Base-by-base conservation (phyloP, 441 rosid species). In the Populus hybrid region DNA sequence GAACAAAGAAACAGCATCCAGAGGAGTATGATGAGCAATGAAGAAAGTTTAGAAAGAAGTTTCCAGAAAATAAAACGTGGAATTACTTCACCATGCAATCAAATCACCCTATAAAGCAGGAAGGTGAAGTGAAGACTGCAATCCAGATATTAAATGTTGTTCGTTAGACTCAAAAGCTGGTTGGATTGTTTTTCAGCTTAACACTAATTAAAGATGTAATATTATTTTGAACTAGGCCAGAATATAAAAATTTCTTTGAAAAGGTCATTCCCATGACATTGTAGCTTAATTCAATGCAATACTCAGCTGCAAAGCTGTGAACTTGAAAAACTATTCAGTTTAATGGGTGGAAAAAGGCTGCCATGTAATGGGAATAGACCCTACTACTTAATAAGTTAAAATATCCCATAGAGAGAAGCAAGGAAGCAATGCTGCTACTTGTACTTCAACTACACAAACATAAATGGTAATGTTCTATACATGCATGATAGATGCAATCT, bases 371-470 rank as follows among this genome's bases (percentile, higher is more conserved):
- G 18, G 57, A 46, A 12, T 46, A 46, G 57, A 46, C 57, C 53
- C 53, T 3, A 2, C 16, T 46, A 46, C 6, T 46, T 71, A 35
- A 6, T 23, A 50, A 30, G 78, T 26, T 34, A 23, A 32, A 46
- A 68, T 19, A 23, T 57, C 9, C 23, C 2, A 68, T 8, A 30
- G 53, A 73, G 30, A 12, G 67, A 6, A 68, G 57, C 8, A 34
- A 18, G 34, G 67, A 6, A 76, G 73, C 21, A 53, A 28, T 57
- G 26, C 21, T 32, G 30, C 26, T 34, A 7, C 34, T 32, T 34
- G 21, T 67, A 19, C 53, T 74, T 69, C 35, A 50, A 75, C 46
- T 14, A 53, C n/a, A 50, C 66, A n/a, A 28, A 18, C 57, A 75
- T 42, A 46, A 28, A 11, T 30, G 46, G 23, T 30, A 28, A 40